Conservation (phyloP, 1,284 basidiomycete species). For the Prillingera fragicola region DNA sequence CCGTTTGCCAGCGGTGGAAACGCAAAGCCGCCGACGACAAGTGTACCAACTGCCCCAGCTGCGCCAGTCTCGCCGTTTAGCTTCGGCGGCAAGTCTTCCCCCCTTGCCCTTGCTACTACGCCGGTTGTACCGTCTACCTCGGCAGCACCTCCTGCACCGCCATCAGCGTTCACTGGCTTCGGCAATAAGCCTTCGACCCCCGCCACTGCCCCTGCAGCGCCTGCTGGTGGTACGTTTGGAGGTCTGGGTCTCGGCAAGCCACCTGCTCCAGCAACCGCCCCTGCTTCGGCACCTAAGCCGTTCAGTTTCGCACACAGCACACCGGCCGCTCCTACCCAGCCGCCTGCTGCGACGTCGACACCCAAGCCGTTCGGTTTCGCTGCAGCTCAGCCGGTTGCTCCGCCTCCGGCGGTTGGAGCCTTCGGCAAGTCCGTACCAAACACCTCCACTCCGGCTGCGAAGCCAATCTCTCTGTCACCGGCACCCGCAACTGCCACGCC, state of each 20-base stretch:
- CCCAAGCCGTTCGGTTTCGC: constrained; percentile 4
- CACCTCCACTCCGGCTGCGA: not conserved
- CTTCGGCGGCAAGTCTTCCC: constrained; percentile 1
- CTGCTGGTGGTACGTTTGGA: no score
- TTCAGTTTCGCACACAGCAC: not conserved
- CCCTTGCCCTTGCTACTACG: not conserved
- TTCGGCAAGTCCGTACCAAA: not conserved
- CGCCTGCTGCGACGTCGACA: constrained; percentile 3
- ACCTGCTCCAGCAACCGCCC: not conserved
- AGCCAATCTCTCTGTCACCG: constrained; percentile 22
- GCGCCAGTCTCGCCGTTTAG: not conserved
- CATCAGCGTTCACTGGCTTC: constrained; percentile 4
- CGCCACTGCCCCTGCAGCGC: not conserved
- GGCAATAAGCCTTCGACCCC: constrained; percentile 1
- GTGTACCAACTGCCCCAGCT: not conserved
- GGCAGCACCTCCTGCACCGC: not conserved
- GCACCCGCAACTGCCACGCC: not conserved
- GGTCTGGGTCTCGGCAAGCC: not conserved
- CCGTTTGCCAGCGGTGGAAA: constrained; percentile 4
- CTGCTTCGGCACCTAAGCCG: not conserved
- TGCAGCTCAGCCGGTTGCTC: not conserved
- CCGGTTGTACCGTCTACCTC: not conserved
- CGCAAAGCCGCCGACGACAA: constrained; percentile 6
- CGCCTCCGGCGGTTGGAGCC: constrained; percentile 2
- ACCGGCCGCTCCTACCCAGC: not conserved